These are phyloP conservation scores for Chaetomium cochliodes DNA, from an alignment of 495 filamentous ascomycete genomes.

Conservation along the genomic window DNA sequence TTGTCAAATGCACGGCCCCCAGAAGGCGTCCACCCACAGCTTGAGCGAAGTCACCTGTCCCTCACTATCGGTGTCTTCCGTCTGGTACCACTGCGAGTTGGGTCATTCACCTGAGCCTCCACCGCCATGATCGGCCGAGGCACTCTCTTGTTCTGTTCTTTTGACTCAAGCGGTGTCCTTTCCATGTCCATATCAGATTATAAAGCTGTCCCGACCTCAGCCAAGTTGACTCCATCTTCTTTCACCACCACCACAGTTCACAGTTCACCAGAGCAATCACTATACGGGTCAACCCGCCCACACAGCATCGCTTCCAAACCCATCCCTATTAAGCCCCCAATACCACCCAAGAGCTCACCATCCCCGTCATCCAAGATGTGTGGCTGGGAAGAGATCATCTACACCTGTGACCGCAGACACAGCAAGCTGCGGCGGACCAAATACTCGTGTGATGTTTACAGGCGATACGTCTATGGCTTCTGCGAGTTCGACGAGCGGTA, in stretches of 20 bases:
- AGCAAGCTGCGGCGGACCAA: conserved; percentile 1
- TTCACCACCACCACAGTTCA: neutral
- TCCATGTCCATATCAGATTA: neutral
- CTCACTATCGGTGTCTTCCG: neutral
- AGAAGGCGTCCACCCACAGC: neutral
- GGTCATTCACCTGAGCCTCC: neutral
- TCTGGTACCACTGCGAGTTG: neutral
- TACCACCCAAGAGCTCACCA: neutral
- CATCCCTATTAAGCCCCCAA: neutral
- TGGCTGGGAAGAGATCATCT: conserved; percentile 15
- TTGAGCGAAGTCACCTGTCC: neutral
- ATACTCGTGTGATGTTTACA: conserved; percentile 17
- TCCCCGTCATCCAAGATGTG: conserved; percentile 11
- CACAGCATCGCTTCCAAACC: neutral
- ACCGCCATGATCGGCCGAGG: neutral
- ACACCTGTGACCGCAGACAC: neutral
- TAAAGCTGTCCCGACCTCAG: neutral
- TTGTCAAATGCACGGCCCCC: neutral
- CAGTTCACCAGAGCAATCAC: neutral
- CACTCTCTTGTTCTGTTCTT: neutral
- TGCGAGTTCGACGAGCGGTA: conserved; percentile 6
- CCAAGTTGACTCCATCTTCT: neutral
- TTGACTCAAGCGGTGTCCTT: neutral
- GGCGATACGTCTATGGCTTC: conserved; percentile 12
- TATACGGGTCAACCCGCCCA: neutral